These are phyloP conservation scores for Abrus pulchellus DNA, from an alignment of 306 rosid genomes.

Conservation along the genomic window DNA sequence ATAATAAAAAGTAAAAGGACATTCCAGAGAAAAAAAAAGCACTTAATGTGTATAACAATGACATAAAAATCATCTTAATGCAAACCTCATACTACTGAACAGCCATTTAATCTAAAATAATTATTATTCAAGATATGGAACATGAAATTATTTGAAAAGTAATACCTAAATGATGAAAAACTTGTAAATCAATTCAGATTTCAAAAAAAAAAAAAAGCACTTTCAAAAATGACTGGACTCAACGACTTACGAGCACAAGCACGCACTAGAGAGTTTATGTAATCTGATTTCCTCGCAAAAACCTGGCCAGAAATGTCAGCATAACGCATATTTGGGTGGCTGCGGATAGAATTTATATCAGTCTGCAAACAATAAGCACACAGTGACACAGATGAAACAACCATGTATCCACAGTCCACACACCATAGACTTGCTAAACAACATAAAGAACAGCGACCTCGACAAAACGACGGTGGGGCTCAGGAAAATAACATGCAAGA, in stretches of 20 bases:
- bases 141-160: slow-evolving; percentile 26
- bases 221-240: slow-evolving; percentile 41
- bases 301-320: slow-evolving; percentile 73
- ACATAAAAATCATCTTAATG: background rate
- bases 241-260: slow-evolving; percentile 97
- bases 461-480: slow-evolving; percentile 73
- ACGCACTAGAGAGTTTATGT: slow-evolving; percentile 81
- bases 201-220: slow-evolving; percentile 8
- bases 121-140: slow-evolving; percentile 36
- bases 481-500: slow-evolving; percentile 93
- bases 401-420: slow-evolving; percentile 6
- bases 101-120: slow-evolving; percentile 11
- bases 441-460: slow-evolving; percentile 59
- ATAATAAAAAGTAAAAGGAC: slow-evolving; percentile 27
- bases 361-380: slow-evolving; percentile 73
- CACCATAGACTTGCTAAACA: slow-evolving; percentile 36
- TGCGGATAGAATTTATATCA: slow-evolving; percentile 80
- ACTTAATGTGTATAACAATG: background rate
- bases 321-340: slow-evolving; percentile 88
- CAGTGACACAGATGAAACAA: slow-evolving; percentile 36
- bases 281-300: slow-evolving; percentile 86
- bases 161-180: slow-evolving; percentile 22
- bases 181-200: slow-evolving; percentile 16
- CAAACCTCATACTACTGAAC: slow-evolving; percentile 1
- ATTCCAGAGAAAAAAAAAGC: background rate